Evolutionary conservation across 176 grass and related monocot genomes (phyloP).

Genomic region (Carex kokanica): DNA sequence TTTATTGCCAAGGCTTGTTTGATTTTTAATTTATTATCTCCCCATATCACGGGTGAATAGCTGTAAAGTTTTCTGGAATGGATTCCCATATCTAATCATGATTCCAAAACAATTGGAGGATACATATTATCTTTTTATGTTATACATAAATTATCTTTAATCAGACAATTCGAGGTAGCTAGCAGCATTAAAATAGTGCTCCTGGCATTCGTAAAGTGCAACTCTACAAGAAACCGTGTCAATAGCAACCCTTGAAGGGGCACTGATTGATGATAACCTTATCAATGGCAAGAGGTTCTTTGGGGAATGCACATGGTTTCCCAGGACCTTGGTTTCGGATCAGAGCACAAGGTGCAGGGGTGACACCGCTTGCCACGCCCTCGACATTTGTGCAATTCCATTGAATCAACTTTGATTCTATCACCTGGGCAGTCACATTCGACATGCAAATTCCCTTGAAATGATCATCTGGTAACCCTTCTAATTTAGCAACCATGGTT

Average conservation of each 20-base stretch:
- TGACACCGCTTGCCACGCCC: slow-evolving; percentile 44
- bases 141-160: slow-evolving; percentile 14
- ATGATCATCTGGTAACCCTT: slow-evolving; percentile 63
- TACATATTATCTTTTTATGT: neutral
- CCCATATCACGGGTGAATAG: neutral
- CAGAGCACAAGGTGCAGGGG: slow-evolving; percentile 49
- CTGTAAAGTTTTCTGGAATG: neutral
- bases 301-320: slow-evolving; percentile 54
- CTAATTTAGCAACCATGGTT: slow-evolving; percentile 76
- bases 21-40: slow-evolving; percentile 3
- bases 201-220: neutral
- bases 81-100: neutral
- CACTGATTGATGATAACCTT: slow-evolving; percentile 23
- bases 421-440: slow-evolving; percentile 48
- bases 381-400: slow-evolving; percentile 93
- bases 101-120: neutral
- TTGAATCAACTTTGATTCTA: slow-evolving; percentile 50
- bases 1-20: slow-evolving; percentile 6
- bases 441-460: slow-evolving; percentile 96
- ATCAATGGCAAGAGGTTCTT: slow-evolving; percentile 45
- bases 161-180: neutral
- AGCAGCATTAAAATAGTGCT: slow-evolving; percentile 9
- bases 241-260: slow-evolving; percentile 21
- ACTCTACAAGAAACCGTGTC: neutral
- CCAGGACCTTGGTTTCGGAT: slow-evolving; percentile 28